Base-by-base conservation (phyloP, 148 eudicot species). In the Oxyria digyna region DNA sequence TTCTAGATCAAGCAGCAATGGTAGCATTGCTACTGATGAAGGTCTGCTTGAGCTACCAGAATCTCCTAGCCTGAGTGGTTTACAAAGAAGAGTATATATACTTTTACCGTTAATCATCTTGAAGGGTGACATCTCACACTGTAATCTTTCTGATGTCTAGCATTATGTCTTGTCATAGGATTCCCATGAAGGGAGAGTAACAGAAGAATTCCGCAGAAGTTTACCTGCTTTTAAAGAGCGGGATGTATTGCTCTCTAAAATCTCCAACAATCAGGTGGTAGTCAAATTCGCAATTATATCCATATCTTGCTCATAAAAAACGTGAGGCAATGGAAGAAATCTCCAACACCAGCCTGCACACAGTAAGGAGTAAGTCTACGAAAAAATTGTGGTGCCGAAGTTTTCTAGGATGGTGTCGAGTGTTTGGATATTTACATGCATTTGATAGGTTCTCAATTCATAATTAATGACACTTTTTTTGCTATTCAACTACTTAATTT, bases 181-280 rank as follows among this genome's bases (percentile, higher is more conserved):
- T 64, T 89, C 93, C 74, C 72, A 82, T 73, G 97, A 85, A 74
- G 99, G 99, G 27, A 78, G 76, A 78, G 81, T 78, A 82, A 88
- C 88, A 78, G 68, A 83, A 81, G 85, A 87, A 59, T 94, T 90
- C 65, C 97, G 99, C 33, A 81, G 73, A 72, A 80, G 85, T 76
- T 97, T 94, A 62, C 99, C 99, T 68, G 96, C 93, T 46, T 94
- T 81, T 74, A 90, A 91, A 74, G 91, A 94, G 72, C 88, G 87
- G 72, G 89, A 86, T 78, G 79, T 89, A 67, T 80, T 94, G 71
- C 67, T 94, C 78, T 74, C 75, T 79, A 83, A 93, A 63, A 91
- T 94, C 72, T 78, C 79, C 11, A 72, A 78, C 73, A 84, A 85
- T 76, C 99, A 91, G 99, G 31, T 52, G 13, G 32, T 52, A 5